These are phyloP conservation scores for Phytophthora sojae DNA, from an alignment of 352 stramenopile species.

Conservation along the genomic window DNA sequence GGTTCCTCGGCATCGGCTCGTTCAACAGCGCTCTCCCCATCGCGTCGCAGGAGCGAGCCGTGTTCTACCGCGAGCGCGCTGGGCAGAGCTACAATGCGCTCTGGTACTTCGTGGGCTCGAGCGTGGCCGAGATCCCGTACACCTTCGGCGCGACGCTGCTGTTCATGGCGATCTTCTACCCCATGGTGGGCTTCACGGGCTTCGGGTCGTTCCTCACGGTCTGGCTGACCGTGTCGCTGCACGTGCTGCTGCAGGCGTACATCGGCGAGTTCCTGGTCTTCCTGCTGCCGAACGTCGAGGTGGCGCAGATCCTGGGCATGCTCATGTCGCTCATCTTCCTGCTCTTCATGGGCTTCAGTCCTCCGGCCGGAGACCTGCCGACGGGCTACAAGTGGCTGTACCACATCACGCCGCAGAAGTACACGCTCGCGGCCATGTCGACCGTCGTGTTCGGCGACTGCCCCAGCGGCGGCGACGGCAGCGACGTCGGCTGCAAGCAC, in stretches of 20 bases:
- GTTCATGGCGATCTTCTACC: slow-evolving; percentile 32
- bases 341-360: slow-evolving; percentile 13
- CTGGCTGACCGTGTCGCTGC: slow-evolving; percentile 47
- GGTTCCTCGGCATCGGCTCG: slow-evolving; percentile 60
- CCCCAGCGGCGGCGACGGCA: slow-evolving; percentile 5
- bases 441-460: slow-evolving; percentile 17
- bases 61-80: slow-evolving; percentile 30
- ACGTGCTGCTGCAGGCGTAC: slow-evolving; percentile 47
- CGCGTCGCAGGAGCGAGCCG: slow-evolving; percentile 18
- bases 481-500: slow-evolving; percentile 5
- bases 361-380: slow-evolving; percentile 7
- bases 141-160: slow-evolving; percentile 16
- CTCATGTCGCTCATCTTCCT: slow-evolving; percentile 2
- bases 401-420: slow-evolving; percentile 17
- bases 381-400: too few relatives aligned
- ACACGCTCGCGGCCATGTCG: slow-evolving; percentile 10
- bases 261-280: slow-evolving; percentile 44
- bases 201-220: slow-evolving; percentile 64
- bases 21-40: slow-evolving; percentile 31
- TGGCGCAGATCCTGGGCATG: slow-evolving; percentile 15
- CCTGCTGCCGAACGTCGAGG: slow-evolving; percentile 17
- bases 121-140: slow-evolving; percentile 29
- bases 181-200: slow-evolving; percentile 33
- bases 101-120: slow-evolving; percentile 31
- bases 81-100: slow-evolving; percentile 30